Base-by-base conservation (phyloP, 2,329 filamentous ascomycete species). In the Penicillium occitanis region DNA sequence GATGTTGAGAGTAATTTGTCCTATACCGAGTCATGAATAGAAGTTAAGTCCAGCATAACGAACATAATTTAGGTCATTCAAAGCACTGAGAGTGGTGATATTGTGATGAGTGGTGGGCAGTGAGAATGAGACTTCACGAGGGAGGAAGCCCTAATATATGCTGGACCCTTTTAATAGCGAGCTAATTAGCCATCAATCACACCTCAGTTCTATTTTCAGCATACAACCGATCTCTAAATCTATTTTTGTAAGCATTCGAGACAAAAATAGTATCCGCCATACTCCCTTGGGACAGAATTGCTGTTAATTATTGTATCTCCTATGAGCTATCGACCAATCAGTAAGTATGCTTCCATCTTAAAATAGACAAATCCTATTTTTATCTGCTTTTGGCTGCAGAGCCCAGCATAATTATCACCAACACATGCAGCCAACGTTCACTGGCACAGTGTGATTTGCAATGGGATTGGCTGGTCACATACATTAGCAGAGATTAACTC, bases 331-430 rank as follows among this genome's bases (percentile, higher is more conserved):
- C 19, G 22, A 25, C 53, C 53, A 57, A 57, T 57, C 19, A 57
- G n/a, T 6, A 35, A 19, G 2, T 19, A 37, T 35, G 28, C 10
- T 3, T 13, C 25, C 17, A 22, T 57, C 33, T 19, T 19, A 25
- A 33, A 57, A 57, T 40, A 57, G 33, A 40, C 28, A 46, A 33
- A 28, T 60, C 22, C 57, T 60, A 60, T 46, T 60, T 60, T 60
- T 46, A 60, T 60, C 57, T 46, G 40, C 13, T 44, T 46, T 33
- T 1, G 57, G 57, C 57, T 60, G 57, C 57, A 46, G 35, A 28
- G 40, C 46, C 40, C 25, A 60, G 40, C 57, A 60, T 60, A 60
- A 60, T 60, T 60, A 60, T 60, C 57, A 60, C 25, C 14, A 19
- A 28, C 37, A 28, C 35, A 44, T 60, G 57, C 57, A 60, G 37